A percentile compares a stretch with the other conserved stretches of the same genome.
These are phyloP conservation scores for Myriosclerotinia duriaeana DNA, from an alignment of 2,329 filamentous ascomycete genomes.

Conservation along the genomic window DNA sequence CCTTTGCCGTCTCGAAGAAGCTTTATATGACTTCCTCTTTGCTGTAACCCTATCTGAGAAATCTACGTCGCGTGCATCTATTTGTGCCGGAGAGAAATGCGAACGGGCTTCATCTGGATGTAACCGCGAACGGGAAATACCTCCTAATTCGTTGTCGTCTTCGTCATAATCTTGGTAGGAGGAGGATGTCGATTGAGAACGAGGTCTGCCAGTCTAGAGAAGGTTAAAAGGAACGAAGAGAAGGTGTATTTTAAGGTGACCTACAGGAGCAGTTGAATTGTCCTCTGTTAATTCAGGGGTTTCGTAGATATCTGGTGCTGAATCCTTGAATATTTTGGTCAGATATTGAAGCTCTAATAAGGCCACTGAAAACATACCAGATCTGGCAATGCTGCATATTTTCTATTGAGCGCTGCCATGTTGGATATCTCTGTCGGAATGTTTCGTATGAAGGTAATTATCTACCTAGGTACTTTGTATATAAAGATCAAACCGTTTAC, in stretches of 20 bases:
- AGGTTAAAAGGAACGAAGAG: slow-evolving; percentile 20
- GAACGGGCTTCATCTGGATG: slow-evolving; percentile 77
- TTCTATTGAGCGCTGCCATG: slow-evolving; percentile 71
- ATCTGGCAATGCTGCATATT: slow-evolving; percentile 80
- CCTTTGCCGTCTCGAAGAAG: slow-evolving; percentile 65
- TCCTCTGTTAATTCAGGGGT: slow-evolving; percentile 91
- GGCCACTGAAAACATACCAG: slow-evolving; percentile 52
- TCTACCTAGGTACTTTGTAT: too few relatives aligned
- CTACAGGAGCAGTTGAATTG: slow-evolving; percentile 77
- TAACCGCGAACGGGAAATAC: slow-evolving; percentile 74
- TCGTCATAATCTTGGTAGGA: slow-evolving; percentile 61
- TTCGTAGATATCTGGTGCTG: slow-evolving; percentile 93
- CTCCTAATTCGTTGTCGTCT: slow-evolving; percentile 61
- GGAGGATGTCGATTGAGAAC: slow-evolving; percentile 54
- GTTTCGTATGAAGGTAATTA: neutral
- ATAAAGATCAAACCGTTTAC: neutral
- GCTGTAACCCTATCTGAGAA: slow-evolving; percentile 85
- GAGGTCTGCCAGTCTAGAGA: slow-evolving; percentile 46
- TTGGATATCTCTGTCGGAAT: slow-evolving; percentile 15
- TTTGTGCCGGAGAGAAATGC: slow-evolving; percentile 71
- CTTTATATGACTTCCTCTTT: slow-evolving; percentile 81
- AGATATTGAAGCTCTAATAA: slow-evolving; percentile 1
- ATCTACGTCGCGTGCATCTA: slow-evolving; percentile 77
- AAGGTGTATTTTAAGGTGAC: slow-evolving; percentile 35
- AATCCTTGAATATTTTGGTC: slow-evolving; percentile 58